phyloP scores from a whole-genome alignment of 768 basidiomycete species.

The Lactarius sanguifluus region DNA sequence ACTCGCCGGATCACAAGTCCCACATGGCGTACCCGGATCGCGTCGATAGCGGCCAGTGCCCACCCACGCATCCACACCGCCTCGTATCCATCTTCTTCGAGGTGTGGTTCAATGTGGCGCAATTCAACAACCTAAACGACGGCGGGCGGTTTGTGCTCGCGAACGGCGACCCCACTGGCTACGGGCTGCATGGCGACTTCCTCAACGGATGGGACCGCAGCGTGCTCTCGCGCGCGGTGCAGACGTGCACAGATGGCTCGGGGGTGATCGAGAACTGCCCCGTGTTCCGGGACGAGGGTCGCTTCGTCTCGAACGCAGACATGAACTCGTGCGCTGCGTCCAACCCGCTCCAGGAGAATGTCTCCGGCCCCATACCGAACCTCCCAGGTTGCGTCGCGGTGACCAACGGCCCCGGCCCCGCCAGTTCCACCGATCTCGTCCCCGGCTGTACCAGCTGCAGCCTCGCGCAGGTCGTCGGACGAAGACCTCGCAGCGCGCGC shows the following conservation, averaged over 20 bases:
- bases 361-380: neutral
- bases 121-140: constrained; percentile 34
- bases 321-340: neutral
- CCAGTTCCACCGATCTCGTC: neutral
- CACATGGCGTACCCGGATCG: constrained; percentile 38
- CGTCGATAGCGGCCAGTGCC: constrained; percentile 9
- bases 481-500: neutral
- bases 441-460: neutral
- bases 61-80: constrained; percentile 33
- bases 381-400: constrained; percentile 14
- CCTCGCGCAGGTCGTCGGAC: constrained; percentile 9
- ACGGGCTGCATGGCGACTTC: constrained; percentile 42
- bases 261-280: constrained; percentile 6
- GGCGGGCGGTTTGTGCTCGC: constrained; percentile 40
- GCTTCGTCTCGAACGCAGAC: neutral
- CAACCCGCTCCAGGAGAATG: neutral
- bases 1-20: constrained; percentile 39
- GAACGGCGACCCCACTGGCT: constrained; percentile 45
- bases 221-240: constrained; percentile 41
- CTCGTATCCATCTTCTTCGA: constrained; percentile 46
- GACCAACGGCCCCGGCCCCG: neutral
- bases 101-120: constrained; percentile 36
- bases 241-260: constrained; percentile 31
- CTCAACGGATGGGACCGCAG: constrained; percentile 44
- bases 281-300: constrained; percentile 8